Evolutionary conservation across 192 early-diverging fungal genomes (phyloP), one percentile per base, ranked within the genome.

Genomic region (Backusella tarrabulga): DNA sequence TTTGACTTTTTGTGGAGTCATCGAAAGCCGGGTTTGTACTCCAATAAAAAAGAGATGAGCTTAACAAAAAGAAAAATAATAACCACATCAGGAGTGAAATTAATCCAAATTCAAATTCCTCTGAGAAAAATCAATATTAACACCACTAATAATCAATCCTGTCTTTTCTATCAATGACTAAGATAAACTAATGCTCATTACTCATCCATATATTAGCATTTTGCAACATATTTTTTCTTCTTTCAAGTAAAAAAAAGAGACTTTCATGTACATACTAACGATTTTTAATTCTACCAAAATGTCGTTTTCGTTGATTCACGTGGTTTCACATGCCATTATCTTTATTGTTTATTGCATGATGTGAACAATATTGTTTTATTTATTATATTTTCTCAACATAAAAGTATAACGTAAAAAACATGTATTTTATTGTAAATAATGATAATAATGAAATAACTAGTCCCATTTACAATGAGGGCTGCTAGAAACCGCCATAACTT

Each of bases 401-500:
- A 21, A 54, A 26, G 21, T 26, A 56, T 56, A 56, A 9, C 1
- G 7, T 56, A 15, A 44, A 44, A 17, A 56, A 8, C 21, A 21
- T 54, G 17, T 54, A 56, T 44, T 56, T 56, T 56, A 23, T 56
- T 56, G 8, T 56, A 56, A 56, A 56, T 23, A 23, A 56, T 44
- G 19, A 54, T 50, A 50, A 50, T 52, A 44, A 56, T 26, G 7
- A 23, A 26, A 21, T n/a, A 26, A 63, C 26, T 63, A 63, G 56
- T 63, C 56, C 56, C 56, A 63, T 63, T 63, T 63, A 63, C 23
- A 63, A 29, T 63, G 56, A 63, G 56, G 12, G 23, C 29, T 63
- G 56, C 29, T 63, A 14, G 56, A 29, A 4, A 63, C 56, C 12
- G 56, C 86, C 74, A 88, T 79, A 3, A 84, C 86, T 42, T 87